These are phyloP conservation scores for Aspergillus tubingensis DNA, from an alignment of 2,329 filamentous ascomycete genomes.

Conservation along the genomic window DNA sequence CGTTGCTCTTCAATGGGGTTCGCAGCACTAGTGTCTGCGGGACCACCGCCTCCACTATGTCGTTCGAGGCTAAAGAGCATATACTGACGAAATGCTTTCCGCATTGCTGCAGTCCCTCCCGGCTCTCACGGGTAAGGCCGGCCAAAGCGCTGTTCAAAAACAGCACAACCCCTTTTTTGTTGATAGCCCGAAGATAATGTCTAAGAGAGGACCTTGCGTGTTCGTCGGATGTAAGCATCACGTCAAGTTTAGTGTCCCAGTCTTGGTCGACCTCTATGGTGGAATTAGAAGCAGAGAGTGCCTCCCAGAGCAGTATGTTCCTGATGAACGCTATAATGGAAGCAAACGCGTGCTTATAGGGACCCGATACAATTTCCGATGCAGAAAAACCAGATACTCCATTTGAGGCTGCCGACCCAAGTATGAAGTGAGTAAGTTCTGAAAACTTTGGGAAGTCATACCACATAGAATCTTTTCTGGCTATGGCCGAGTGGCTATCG, in stretches of 20 bases:
- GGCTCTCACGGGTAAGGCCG: slow-evolving; percentile 43
- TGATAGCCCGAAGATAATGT: slow-evolving; percentile 34
- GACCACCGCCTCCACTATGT: slow-evolving; percentile 54
- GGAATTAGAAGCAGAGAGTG: slow-evolving; percentile 50
- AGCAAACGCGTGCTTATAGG: slow-evolving; percentile 58
- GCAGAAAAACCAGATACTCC: slow-evolving; percentile 38
- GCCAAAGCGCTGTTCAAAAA: slow-evolving; percentile 51
- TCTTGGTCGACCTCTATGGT: slow-evolving; percentile 67
- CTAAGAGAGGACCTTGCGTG: slow-evolving; percentile 59
- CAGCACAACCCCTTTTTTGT: slow-evolving; percentile 41
- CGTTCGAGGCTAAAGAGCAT: slow-evolving; percentile 57
- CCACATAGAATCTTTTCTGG: slow-evolving; percentile 51
- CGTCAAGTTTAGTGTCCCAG: slow-evolving; percentile 80
- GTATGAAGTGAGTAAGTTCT: slow-evolving; percentile 36
- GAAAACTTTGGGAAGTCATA: slow-evolving; percentile 44
- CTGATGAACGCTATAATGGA: slow-evolving; percentile 71
- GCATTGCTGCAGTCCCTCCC: slow-evolving; percentile 47
- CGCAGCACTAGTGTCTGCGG: slow-evolving; percentile 56
- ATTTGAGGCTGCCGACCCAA: slow-evolving; percentile 26
- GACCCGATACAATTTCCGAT: slow-evolving; percentile 28
- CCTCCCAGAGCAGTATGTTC: slow-evolving; percentile 61
- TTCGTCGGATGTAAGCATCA: slow-evolving; percentile 69
- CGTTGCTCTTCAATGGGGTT: slow-evolving; percentile 68
- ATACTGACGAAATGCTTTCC: slow-evolving; percentile 57
- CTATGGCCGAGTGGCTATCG: slow-evolving; percentile 34